Evolutionary conservation across 352 stramenopile species (phyloP).

Genomic region (Phytopythium helicoides): DNA sequence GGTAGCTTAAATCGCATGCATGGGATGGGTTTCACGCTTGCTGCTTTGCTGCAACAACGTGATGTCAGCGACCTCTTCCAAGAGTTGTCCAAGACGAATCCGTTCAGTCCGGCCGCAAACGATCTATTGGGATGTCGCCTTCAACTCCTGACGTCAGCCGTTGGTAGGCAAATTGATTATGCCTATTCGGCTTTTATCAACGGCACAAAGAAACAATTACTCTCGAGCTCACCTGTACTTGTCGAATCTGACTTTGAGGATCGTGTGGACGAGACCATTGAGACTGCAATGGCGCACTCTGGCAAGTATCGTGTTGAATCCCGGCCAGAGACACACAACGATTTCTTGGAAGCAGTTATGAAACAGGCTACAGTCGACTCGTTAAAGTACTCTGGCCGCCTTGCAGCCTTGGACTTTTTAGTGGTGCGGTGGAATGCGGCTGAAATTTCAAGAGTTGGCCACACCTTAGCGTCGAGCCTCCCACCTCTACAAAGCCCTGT

Average conservation of each 20-base stretch:
- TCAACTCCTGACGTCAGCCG: conserved; percentile 25
- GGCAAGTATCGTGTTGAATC: conserved; percentile 36
- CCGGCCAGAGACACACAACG: conserved; percentile 41
- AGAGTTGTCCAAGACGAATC: conserved; percentile 33
- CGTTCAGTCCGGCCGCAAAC: conserved; percentile 23
- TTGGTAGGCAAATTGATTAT: conserved; percentile 44
- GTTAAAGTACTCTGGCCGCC: conserved; percentile 41
- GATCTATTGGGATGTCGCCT: conserved; percentile 43
- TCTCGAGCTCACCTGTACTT: conserved; percentile 8
- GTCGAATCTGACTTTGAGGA: conserved; percentile 43
- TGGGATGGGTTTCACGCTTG: conserved; percentile 42
- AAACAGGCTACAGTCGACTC: conserved; percentile 40
- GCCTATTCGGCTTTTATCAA: conserved; percentile 45
- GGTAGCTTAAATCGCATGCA: conserved; percentile 49
- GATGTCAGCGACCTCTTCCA: conserved; percentile 48
- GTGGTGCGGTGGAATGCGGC: conserved; percentile 41
- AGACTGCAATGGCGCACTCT: conserved; percentile 27
- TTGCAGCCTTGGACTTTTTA: conserved; percentile 60
- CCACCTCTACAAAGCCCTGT: conserved; percentile 37
- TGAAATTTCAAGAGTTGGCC: neutral
- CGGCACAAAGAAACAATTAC: conserved; percentile 29
- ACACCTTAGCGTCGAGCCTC: conserved; percentile 7
- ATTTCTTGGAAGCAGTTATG: conserved; percentile 32
- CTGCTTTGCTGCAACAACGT: conserved; percentile 59
- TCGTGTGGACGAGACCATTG: conserved; percentile 48